phyloP scores from a whole-genome alignment of 2,329 filamentous ascomycete species.

The Trichoderma atrobrunneum region DNA sequence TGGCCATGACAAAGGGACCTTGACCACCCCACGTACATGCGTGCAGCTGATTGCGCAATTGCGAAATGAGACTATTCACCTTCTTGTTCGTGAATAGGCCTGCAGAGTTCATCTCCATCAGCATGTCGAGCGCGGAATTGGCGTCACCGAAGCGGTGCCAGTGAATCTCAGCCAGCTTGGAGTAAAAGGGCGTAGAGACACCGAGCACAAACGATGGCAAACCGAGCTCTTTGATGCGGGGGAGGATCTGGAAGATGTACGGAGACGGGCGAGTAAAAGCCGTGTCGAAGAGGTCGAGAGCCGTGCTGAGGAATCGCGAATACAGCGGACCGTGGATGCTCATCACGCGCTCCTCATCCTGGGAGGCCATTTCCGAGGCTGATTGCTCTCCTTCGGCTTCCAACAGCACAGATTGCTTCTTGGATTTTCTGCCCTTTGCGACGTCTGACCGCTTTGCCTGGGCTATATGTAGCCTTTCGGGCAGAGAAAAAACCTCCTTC shows the following conservation, averaged over 20 bases:
- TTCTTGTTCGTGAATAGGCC: conserved; percentile 56
- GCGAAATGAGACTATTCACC: conserved; percentile 27
- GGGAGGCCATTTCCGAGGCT: not conserved
- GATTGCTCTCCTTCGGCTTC: conserved; percentile 20
- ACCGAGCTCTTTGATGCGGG: conserved; percentile 65
- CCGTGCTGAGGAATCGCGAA: conserved; percentile 57
- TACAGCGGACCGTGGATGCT: conserved; percentile 63
- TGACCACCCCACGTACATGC: conserved; percentile 37
- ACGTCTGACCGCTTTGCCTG: conserved; percentile 22
- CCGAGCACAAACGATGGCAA: conserved; percentile 70
- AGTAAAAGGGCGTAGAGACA: conserved; percentile 67
- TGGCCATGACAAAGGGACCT: conserved; percentile 39
- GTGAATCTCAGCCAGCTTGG: conserved; percentile 59
- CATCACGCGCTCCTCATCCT: conserved; percentile 41
- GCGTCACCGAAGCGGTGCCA: conserved; percentile 62
- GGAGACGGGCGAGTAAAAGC: conserved; percentile 58
- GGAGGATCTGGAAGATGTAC: conserved; percentile 59
- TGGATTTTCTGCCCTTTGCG: conserved; percentile 19
- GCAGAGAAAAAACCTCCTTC: conserved; percentile 61
- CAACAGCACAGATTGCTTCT: not conserved
- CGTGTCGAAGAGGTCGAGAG: conserved; percentile 54
- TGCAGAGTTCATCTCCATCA: conserved; percentile 64
- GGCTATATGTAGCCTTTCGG: conserved; percentile 54
- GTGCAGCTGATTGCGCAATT: conserved; percentile 35
- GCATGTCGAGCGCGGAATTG: conserved; percentile 49